phyloP scores from a whole-genome alignment of 2,329 filamentous ascomycete genomes.

The Incumbomyces delicatus region DNA sequence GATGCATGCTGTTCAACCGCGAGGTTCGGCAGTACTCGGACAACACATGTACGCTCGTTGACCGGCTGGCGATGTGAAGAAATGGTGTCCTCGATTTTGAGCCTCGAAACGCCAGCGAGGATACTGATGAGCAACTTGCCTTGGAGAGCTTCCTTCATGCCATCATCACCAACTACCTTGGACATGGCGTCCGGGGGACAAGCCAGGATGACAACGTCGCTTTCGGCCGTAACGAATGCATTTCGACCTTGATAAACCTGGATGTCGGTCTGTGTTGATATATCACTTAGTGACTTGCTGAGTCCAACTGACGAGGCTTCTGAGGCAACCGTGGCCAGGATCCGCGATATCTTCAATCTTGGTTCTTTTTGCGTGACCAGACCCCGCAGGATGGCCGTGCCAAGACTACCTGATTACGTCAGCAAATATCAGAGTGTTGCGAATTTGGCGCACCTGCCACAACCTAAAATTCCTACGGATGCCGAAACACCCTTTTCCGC shows the following conservation, averaged over 20 bases:
- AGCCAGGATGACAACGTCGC: slow-evolving; percentile 37
- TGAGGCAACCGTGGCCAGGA: slow-evolving; percentile 11
- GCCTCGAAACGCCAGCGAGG: slow-evolving; percentile 39
- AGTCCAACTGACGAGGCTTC: slow-evolving; percentile 25
- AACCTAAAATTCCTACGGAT: too few species aligned
- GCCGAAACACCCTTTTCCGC: too few species aligned
- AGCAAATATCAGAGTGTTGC: not conserved
- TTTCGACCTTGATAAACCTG: not conserved
- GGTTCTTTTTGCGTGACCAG: not conserved
- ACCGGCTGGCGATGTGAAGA: not conserved
- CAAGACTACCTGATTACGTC: not conserved
- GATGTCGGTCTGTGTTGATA: not conserved
- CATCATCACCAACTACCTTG: slow-evolving; percentile 29
- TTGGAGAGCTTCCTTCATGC: slow-evolving; percentile 30
- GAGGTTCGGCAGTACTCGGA: slow-evolving; percentile 36
- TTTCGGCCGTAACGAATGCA: slow-evolving; percentile 6
- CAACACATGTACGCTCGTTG: slow-evolving; percentile 21
- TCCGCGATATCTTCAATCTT: not conserved
- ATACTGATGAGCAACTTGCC: slow-evolving; percentile 44
- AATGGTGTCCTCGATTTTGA: slow-evolving; percentile 23
- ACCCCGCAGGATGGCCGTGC: not conserved
- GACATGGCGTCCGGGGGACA: slow-evolving; percentile 37
- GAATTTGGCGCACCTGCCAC: too few species aligned
- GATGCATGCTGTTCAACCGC: slow-evolving; percentile 34
- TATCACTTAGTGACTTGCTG: slow-evolving; percentile 11